A percentile compares a stretch with the other conserved stretches of the same genome.
Conservation (phyloP, 2,329 filamentous ascomycete species). For the Alternaria brassicicola region DNA sequence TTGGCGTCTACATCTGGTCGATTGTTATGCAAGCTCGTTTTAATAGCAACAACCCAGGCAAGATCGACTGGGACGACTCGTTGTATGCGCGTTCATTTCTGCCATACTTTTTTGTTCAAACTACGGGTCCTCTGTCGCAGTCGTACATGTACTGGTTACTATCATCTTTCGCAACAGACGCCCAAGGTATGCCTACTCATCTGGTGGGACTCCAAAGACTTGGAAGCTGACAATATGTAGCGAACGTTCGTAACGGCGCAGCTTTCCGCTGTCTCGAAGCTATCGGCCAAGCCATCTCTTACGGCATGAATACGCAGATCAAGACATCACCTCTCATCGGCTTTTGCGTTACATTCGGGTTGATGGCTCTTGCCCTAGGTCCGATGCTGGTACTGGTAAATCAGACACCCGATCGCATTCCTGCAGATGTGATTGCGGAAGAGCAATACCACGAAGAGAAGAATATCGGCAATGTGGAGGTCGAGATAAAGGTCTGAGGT, state of each 20-base stretch:
- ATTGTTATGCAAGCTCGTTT: slow-evolving; percentile 56
- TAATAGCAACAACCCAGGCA: slow-evolving; percentile 48
- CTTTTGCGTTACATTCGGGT: slow-evolving; percentile 42
- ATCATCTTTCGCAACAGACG: slow-evolving; percentile 39
- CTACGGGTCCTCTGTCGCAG: slow-evolving; percentile 45
- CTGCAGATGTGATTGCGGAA: slow-evolving; percentile 39
- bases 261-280: slow-evolving; percentile 39
- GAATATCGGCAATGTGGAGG: slow-evolving; percentile 21
- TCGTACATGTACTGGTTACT: slow-evolving; percentile 44
- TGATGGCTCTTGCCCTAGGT: slow-evolving; percentile 39
- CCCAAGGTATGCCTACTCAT: slow-evolving; percentile 19
- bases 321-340: slow-evolving; percentile 35
- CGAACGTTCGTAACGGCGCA: slow-evolving; percentile 34
- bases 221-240: slow-evolving; percentile 14
- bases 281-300: slow-evolving; percentile 37
- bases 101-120: slow-evolving; percentile 58
- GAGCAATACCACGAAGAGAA: slow-evolving; percentile 24
- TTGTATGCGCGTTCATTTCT: slow-evolving; percentile 54
- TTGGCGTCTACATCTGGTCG: slow-evolving; percentile 59
- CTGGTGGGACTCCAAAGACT: not conserved
- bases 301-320: slow-evolving; percentile 41
- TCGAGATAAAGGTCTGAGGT: slow-evolving; percentile 20
- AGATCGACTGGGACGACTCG: slow-evolving; percentile 56
- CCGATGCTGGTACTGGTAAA: slow-evolving; percentile 44
- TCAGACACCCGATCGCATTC: slow-evolving; percentile 41